Percentiles rank a stretch among this genome's conserved stretches.
These are phyloP conservation scores for Candida xiaguanensis DNA, from an alignment of 805 yeast species.

Conservation along the genomic window DNA sequence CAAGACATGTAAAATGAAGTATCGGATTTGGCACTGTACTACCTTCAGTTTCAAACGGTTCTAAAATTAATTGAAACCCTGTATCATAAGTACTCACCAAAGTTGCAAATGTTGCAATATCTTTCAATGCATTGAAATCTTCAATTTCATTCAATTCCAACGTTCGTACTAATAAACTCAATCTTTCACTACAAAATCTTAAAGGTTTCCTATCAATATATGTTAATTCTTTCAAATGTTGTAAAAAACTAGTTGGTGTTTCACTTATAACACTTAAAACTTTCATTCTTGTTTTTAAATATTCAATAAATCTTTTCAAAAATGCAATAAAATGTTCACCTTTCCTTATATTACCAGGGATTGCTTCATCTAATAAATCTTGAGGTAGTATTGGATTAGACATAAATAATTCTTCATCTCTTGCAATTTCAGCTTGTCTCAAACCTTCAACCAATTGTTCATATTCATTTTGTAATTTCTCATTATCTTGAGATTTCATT, in stretches of 20 bases:
- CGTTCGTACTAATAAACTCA: slow-evolving; percentile 84
- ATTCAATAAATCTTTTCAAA: slow-evolving; percentile 87
- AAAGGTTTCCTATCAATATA: slow-evolving; percentile 91
- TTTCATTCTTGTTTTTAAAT: slow-evolving; percentile 94
- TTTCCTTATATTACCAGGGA: slow-evolving; percentile 94
- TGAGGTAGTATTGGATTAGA: slow-evolving; percentile 83
- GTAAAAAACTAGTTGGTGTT: slow-evolving; percentile 89
- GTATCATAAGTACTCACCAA: slow-evolving; percentile 90
- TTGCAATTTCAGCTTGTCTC: slow-evolving; percentile 69
- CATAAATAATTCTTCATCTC: slow-evolving; percentile 66
- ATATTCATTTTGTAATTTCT: slow-evolving; percentile 83
- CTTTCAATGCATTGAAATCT: slow-evolving; percentile 89
- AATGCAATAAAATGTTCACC: slow-evolving; percentile 97
- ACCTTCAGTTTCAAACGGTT: slow-evolving; percentile 93
- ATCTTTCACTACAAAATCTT: slow-evolving; percentile 85
- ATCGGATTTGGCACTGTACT: slow-evolving; percentile 96
- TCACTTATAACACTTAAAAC: slow-evolving; percentile 97
- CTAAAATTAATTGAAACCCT: slow-evolving; percentile 88
- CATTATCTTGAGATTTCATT: slow-evolving; percentile 78
- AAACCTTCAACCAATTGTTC: slow-evolving; percentile 87
- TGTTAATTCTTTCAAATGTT: slow-evolving; percentile 89
- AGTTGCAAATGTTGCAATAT: slow-evolving; percentile 95
- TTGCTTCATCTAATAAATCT: slow-evolving; percentile 85
- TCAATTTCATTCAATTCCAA: slow-evolving; percentile 85
- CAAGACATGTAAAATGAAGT: slow-evolving; percentile 87